These are phyloP conservation scores for Fusarium solani-melongenae DNA, from an alignment of 2,329 filamentous ascomycete genomes.

Conservation along the genomic window DNA sequence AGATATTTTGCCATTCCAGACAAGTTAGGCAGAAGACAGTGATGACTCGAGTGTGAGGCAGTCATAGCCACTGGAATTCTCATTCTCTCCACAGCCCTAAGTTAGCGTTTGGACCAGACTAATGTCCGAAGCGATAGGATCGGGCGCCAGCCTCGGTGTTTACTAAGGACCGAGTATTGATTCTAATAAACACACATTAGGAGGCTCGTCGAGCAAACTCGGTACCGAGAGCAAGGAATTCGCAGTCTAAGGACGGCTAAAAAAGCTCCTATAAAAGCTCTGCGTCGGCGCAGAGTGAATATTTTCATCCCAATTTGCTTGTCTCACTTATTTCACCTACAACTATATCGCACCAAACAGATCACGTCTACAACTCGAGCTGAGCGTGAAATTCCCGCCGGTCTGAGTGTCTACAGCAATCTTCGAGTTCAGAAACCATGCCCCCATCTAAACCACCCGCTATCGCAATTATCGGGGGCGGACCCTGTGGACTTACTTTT, in stretches of 20 bases:
- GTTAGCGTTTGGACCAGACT: not conserved
- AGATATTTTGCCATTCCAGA: too few relatives aligned
- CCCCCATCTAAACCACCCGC: not conserved
- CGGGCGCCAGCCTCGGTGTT: not conserved
- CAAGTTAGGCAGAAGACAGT: too few relatives aligned
- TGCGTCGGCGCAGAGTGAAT: not conserved
- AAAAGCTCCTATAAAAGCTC: not conserved
- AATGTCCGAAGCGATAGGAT: not conserved
- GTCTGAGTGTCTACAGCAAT: not conserved
- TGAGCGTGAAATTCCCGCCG: not conserved
- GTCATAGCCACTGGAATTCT: not conserved
- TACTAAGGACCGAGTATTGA: not conserved
- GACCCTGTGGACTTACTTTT: not conserved
- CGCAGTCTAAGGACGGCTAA: not conserved
- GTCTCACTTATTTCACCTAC: not conserved
- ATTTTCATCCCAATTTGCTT: not conserved
- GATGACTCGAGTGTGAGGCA: not conserved
- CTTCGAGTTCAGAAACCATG: not conserved
- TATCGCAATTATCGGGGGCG: not conserved
- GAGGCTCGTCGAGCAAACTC: not conserved
- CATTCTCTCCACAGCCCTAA: not conserved
- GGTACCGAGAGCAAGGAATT: not conserved
- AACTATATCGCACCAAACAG: not conserved
- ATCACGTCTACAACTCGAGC: not conserved
- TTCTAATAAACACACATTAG: not conserved